Evolutionary conservation across 192 early-diverging fungal genomes (phyloP).

Genomic region (Linnemannia elongata): DNA sequence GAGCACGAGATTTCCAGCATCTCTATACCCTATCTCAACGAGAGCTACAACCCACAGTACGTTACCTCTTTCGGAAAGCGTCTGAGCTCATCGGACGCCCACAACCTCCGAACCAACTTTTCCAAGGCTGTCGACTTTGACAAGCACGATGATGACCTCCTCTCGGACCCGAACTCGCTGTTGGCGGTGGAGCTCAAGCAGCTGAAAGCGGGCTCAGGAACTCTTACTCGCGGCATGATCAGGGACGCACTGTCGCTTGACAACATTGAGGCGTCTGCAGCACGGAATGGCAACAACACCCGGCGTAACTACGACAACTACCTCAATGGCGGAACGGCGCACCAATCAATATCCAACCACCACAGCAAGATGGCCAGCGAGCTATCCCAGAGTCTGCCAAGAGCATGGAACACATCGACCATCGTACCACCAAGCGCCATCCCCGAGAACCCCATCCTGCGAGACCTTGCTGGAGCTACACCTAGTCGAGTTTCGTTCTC

Average conservation of each 20-base stretch:
- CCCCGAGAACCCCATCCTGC: constrained; percentile 26
- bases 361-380: constrained; percentile 41
- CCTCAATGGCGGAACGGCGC: constrained; percentile 14
- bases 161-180: constrained; percentile 37
- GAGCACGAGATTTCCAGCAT: constrained; percentile 69
- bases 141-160: constrained; percentile 59
- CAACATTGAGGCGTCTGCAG: constrained; percentile 18
- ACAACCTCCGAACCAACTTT: constrained; percentile 1
- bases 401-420: constrained; percentile 30
- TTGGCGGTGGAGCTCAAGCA: constrained; percentile 36
- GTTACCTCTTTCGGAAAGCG: constrained; percentile 34
- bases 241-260: constrained; percentile 32
- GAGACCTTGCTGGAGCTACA: constrained; percentile 13
- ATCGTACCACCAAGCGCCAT: constrained; percentile 16
- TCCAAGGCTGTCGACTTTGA: constrained; percentile 47
- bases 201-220: constrained; percentile 21
- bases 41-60: constrained; percentile 41
- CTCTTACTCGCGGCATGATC: constrained; percentile 9
- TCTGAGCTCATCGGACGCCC: constrained; percentile 36
- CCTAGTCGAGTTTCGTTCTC: constrained; percentile 44
- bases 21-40: constrained; percentile 65
- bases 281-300: neutral
- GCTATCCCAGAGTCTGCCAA: constrained; percentile 55
- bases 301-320: constrained; percentile 31
- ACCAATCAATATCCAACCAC: constrained; percentile 26